phyloP scores from a whole-genome alignment of 257 asterid genomes.

The Scutellaria minor region DNA sequence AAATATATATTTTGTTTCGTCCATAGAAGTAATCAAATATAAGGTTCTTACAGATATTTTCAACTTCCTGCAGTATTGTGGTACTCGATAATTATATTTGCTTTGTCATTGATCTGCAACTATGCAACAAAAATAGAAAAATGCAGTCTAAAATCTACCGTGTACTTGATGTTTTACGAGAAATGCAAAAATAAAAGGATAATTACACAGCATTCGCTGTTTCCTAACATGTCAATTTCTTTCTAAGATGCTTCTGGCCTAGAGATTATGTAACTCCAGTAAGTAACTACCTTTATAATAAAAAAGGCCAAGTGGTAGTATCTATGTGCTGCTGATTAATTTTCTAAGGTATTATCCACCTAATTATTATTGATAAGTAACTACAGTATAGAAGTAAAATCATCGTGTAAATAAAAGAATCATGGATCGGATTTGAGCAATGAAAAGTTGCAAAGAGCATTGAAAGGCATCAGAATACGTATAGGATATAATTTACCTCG shows the following conservation, averaged over 20 bases:
- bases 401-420: background rate
- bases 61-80: constrained; percentile 20
- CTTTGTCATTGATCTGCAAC: background rate
- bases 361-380: background rate
- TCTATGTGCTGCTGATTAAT: background rate
- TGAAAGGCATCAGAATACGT: background rate
- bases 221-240: constrained; percentile 6
- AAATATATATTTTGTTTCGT: constrained; percentile 9
- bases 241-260: background rate
- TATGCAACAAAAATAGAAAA: background rate
- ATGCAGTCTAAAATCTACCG: background rate
- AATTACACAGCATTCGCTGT: background rate
- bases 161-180: background rate
- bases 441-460: background rate
- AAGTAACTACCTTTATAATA: background rate
- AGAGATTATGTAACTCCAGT: background rate
- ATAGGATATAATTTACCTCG: constrained; percentile 58
- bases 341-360: constrained; percentile 2
- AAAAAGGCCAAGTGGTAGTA: background rate
- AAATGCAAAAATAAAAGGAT: background rate
- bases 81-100: background rate
- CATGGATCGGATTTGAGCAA: background rate
- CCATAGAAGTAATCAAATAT: background rate
- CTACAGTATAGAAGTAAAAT: background rate
- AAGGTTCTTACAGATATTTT: constrained; percentile 4